Evolutionary conservation across 495 filamentous ascomycete genomes (phyloP).

Genomic region (Pseudoneurospora amorphoporcata): DNA sequence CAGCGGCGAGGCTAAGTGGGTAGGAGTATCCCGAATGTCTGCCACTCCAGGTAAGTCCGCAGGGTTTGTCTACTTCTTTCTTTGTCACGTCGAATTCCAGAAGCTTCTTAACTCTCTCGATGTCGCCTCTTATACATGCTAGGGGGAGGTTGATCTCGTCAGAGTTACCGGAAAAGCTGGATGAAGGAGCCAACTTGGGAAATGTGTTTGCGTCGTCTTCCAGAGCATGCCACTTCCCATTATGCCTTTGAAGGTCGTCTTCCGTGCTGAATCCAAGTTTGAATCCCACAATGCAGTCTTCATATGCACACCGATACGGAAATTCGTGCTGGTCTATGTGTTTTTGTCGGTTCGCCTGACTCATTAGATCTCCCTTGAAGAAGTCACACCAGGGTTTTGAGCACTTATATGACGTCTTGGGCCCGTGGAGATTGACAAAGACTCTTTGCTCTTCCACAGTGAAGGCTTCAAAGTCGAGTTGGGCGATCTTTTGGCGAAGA

Average conservation of each 20-base stretch:
- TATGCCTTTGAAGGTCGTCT: too few relatives aligned
- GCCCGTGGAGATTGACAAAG: not conserved
- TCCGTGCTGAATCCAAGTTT: not conserved
- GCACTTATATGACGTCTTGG: not conserved
- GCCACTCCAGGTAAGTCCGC: too few relatives aligned
- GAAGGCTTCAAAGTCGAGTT: not conserved
- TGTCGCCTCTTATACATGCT: not conserved
- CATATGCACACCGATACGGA: not conserved
- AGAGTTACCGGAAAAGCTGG: not conserved
- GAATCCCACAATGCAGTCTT: not conserved
- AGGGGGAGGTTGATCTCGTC: not conserved
- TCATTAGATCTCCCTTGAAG: not conserved
- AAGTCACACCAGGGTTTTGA: not conserved
- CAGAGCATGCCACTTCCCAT: not conserved
- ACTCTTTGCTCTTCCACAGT: not conserved
- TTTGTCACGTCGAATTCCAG: not conserved
- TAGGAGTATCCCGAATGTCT: too few relatives aligned
- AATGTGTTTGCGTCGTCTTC: not conserved
- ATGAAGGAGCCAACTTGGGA: not conserved
- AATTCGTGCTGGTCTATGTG: not conserved
- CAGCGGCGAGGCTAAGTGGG: too few relatives aligned
- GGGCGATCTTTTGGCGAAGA: not conserved
- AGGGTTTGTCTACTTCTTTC: not conserved
- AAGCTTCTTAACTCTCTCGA: not conserved
- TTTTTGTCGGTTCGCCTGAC: not conserved